Evolutionary conservation across 2,329 filamentous ascomycete genomes (phyloP), one percentile per base, ranked within the genome.

Genomic region (Aspergillus sp.): DNA sequence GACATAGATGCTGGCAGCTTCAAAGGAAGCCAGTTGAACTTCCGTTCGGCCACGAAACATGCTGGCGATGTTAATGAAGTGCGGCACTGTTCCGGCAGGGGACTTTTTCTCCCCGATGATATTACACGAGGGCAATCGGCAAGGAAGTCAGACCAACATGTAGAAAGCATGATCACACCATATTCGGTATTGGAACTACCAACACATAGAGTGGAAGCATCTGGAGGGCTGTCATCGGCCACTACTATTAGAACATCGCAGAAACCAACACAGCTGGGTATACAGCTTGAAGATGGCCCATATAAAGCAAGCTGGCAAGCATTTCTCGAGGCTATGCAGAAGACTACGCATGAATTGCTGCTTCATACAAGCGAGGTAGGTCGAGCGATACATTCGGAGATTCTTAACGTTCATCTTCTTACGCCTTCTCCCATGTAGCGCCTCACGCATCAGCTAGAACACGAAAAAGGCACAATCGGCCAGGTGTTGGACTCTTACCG

Each of bases 401-500:
- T 13, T 15, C n/a, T 17, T 35, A 32, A 20, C 20, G 17, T 32
- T 30, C 13, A 20, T 12, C 17, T 39, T 7, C 44, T 47, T 33
- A 53, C 25, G 12, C 19, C 22, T 42, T 5, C n/a, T n/a, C 15
- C 23, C 7, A 13, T 15, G 32, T 53, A 76, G 62, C 63, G 63
- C 15, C 65, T 79, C 7, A 55, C 73, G 7, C 67, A 59, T 1
- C 68, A 76, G 47, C 65, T 80, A 15, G 63, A 75, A 7, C 66
- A 71, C n/a, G 68, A 72, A 41, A 75, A 77, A 53, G 65, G 64
- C 3, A 70, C 69, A 1, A 64, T 76, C 22, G 60, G 58, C 3
- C 64, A 72, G 23, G 69, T 76, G 22, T 56, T 76, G 3, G 63
- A 69, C 6, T 68, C 66, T 20, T 79, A 74, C 53, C 65, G 62